Base-by-base conservation (phyloP, 2,329 filamentous ascomycete species). In the Daldinia eschscholtzii region DNA sequence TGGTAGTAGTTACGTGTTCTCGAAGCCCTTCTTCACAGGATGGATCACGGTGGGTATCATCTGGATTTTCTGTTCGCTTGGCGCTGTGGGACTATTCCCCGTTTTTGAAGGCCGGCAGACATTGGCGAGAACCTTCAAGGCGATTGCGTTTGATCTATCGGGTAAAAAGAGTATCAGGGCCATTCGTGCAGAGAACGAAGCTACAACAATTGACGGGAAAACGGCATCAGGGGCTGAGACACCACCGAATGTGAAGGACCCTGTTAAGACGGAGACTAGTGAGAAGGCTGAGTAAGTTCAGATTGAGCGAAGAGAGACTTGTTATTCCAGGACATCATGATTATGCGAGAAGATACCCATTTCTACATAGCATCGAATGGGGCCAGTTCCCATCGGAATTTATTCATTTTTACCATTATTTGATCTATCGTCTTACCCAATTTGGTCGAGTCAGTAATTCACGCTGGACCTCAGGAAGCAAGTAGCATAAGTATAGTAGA, bases 31-130 rank as follows among this genome's bases (percentile, higher is more conserved):
- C 83, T 96, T 95, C 80, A 93, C 91, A 0, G 92, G 92, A 52
- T 95, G 92, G 92, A 88, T 94, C 10, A 85, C 88, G 0, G 88
- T 93, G 7, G 91, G 91, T 9, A 92, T 96, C 61, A 83, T 94
- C 46, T 96, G 93, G 93, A 86, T 95, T 72, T 93, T 94, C 78
- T 88, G 87, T 74, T 92, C 89, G 2, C 82, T 90, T 1, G 83
- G 91, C 62, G 91, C 89, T 9, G 93, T 97, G 0, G 93, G 93
- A 0, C 42, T 97, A 0, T 97, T 91, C 80, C 94, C 94, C 6
- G 81, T 96, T 1, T 96, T 87, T 79, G 93, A 97, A 77, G 93
- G 93, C 0, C 83, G 94, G 1, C 80, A 84, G 63, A 94, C 91
- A 1, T 89, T 93, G 64, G 76, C 78, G 0, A 82, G 86, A 58